Evolutionary conservation across 129 eudicot species (phyloP).

Genomic region (Pulicaria dysenterica): DNA sequence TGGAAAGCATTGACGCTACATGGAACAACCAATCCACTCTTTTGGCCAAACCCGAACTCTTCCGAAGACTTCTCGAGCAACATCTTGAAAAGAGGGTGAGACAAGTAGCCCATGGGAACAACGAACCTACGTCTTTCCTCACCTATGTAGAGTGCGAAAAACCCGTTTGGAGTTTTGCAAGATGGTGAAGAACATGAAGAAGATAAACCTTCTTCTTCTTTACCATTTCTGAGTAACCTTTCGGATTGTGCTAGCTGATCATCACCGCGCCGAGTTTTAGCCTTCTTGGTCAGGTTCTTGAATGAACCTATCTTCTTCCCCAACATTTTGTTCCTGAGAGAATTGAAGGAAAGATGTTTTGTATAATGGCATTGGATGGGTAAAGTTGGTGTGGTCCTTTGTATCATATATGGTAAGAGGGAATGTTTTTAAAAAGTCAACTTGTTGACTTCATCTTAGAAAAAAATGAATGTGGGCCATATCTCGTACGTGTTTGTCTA

Average conservation of each 20-base stretch:
- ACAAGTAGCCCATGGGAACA: constrained; percentile 59
- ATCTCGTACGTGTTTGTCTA: constrained; percentile 9
- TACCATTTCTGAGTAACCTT: constrained; percentile 33
- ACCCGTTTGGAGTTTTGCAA: constrained; percentile 57
- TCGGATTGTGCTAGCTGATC: constrained; percentile 36
- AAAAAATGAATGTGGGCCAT: constrained; percentile 36
- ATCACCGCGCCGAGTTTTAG: constrained; percentile 32
- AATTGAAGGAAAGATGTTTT: constrained; percentile 1
- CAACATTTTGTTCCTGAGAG: constrained; percentile 45
- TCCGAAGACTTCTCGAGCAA: constrained; percentile 75
- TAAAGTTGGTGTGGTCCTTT: constrained; percentile 20
- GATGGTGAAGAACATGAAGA: constrained; percentile 29
- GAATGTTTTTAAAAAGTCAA: constrained; percentile 36
- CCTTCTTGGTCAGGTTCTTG: constrained; percentile 71
- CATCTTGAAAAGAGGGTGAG: constrained; percentile 86
- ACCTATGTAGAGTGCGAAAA: constrained; percentile 68
- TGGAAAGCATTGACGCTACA: constrained; percentile 69
- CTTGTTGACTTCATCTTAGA: constrained; percentile 19
- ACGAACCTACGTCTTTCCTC: constrained; percentile 60
- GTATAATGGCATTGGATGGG: constrained; percentile 28
- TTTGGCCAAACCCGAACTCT: constrained; percentile 74
- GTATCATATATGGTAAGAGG: constrained; percentile 29
- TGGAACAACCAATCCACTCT: constrained; percentile 69
- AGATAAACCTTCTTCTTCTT: constrained; percentile 16
- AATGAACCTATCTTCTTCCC: constrained; percentile 62